phyloP scores from a whole-genome alignment of 495 filamentous ascomycete genomes.

The Astrothelium subdiscretum region DNA sequence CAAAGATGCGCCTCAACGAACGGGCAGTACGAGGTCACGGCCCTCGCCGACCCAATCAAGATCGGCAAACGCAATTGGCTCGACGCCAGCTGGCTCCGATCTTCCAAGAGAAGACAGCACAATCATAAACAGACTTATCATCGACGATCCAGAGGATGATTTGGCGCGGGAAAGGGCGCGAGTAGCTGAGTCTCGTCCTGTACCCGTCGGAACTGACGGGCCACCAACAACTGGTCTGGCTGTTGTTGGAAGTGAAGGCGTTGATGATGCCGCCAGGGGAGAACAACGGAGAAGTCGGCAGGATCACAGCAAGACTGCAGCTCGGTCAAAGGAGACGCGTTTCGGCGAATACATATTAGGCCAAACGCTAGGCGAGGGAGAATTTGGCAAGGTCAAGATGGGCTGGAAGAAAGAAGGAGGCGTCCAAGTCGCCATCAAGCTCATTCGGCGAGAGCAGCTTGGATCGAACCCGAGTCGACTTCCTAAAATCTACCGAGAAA shows the following conservation, averaged over 20 bases:
- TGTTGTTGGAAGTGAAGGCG: constrained; percentile 40
- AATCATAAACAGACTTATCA: constrained; percentile 64
- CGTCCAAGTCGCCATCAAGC: constrained; percentile 93
- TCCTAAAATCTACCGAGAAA: constrained; percentile 95
- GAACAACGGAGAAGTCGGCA: constrained; percentile 59
- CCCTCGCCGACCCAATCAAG: constrained; percentile 29
- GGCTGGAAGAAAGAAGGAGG: constrained; percentile 97
- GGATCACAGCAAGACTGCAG: constrained; percentile 51
- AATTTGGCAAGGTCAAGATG: constrained; percentile 98
- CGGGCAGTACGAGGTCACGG: constrained; percentile 18
- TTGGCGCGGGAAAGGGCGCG: constrained; percentile 66
- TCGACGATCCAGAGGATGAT: constrained; percentile 71
- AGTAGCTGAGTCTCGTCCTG: constrained; percentile 48
- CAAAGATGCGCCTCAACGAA: constrained; percentile 35
- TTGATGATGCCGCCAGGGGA: constrained; percentile 51
- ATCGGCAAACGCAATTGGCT: constrained; percentile 32
- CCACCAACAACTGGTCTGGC: constrained; percentile 43
- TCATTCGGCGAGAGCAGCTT: constrained; percentile 82
- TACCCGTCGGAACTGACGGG: constrained; percentile 35
- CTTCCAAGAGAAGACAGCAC: constrained; percentile 53
- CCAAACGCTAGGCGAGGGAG: constrained; percentile 93
- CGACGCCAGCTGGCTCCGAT: constrained; percentile 30
- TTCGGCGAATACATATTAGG: constrained; percentile 94
- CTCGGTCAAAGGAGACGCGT: constrained; percentile 58
- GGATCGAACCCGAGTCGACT: constrained; percentile 76